These are phyloP conservation scores for Protea cynaroides DNA, from an alignment of 164 flowering plant genomes.

Conservation along the genomic window DNA sequence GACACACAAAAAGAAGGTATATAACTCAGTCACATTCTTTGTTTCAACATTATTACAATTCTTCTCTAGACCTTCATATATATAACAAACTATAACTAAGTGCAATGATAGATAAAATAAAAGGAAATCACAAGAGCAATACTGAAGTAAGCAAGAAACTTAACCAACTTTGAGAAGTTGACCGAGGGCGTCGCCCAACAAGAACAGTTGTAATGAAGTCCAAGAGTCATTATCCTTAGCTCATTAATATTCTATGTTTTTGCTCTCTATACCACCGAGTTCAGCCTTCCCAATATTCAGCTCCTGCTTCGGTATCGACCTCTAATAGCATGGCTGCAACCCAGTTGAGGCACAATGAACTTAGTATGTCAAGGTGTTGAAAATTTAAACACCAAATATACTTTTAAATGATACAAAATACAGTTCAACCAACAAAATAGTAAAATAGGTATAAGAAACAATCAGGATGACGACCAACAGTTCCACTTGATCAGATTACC, in stretches of 20 bases:
- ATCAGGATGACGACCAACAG: neutral
- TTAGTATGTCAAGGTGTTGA: slow-evolving; percentile 22
- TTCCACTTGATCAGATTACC: neutral
- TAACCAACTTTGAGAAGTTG: slow-evolving; percentile 47
- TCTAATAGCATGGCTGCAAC: slow-evolving; percentile 29
- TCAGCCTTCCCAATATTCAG: slow-evolving; percentile 16
- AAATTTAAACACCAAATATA: neutral
- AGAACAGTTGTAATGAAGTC: slow-evolving; percentile 37
- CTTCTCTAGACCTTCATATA: neutral
- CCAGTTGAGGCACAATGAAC: no score
- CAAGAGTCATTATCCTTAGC: slow-evolving; percentile 25
- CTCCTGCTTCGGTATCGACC: slow-evolving; percentile 82
- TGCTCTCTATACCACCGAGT: slow-evolving; percentile 7
- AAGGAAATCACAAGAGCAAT: slow-evolving; percentile 13
- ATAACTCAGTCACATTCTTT: slow-evolving; percentile 18
- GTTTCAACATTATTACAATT: neutral
- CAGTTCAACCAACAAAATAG: neutral
- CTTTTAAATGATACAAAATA: no score
- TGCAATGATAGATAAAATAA: slow-evolving; percentile 9
- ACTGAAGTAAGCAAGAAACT: slow-evolving; percentile 39
- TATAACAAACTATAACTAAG: no score
- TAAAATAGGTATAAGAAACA: neutral
- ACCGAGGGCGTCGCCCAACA: slow-evolving; percentile 38
- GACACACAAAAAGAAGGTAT: slow-evolving; percentile 38
- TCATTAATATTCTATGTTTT: slow-evolving; percentile 21